A percentile compares a stretch with the other conserved stretches of the same genome.
These are phyloP conservation scores for Echites panduratus DNA, from an alignment of 257 asterid genomes.

Conservation along the genomic window DNA sequence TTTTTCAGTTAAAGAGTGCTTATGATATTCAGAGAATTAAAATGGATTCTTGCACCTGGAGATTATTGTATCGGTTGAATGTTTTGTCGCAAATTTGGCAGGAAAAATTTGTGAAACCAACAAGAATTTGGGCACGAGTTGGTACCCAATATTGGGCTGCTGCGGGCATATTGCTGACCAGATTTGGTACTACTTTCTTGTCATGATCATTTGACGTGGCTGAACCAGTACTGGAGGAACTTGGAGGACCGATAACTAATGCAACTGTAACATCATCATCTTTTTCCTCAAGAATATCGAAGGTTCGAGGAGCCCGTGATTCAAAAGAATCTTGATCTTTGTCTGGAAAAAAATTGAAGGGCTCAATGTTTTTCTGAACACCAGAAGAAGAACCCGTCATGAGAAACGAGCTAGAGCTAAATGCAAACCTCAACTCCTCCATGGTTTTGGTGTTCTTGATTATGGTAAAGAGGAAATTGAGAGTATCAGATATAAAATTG, in stretches of 20 bases:
- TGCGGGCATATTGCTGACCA: background rate
- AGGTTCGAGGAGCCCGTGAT: background rate
- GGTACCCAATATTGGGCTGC: slow-evolving; percentile 56
- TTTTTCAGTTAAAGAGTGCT: no score
- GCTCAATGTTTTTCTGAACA: slow-evolving; percentile 21
- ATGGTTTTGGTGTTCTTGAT: slow-evolving; percentile 12
- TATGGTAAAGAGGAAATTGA: slow-evolving; percentile 14
- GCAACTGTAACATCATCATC: slow-evolving; percentile 27
- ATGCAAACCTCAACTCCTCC: slow-evolving; percentile 26
- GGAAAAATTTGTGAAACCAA: slow-evolving; percentile 66
- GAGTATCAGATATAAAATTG: background rate
- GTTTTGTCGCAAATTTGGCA: slow-evolving; percentile 68
- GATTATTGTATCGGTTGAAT: slow-evolving; percentile 78
- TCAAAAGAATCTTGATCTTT: slow-evolving; percentile 15
- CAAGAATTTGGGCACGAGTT: slow-evolving; percentile 51
- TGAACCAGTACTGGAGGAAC: slow-evolving; percentile 6
- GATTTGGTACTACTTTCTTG: slow-evolving; percentile 10
- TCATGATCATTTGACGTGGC: slow-evolving; percentile 7
- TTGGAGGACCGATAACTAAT: slow-evolving; percentile 58
- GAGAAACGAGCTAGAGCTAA: slow-evolving; percentile 14
- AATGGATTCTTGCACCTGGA: slow-evolving; percentile 36
- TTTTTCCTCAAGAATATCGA: slow-evolving; percentile 20
- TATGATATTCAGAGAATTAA: background rate
- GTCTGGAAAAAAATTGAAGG: slow-evolving; percentile 46
- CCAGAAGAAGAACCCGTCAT: slow-evolving; percentile 8